phyloP scores from a whole-genome alignment of 148 eudicot genomes.

The Silene uniflora region DNA sequence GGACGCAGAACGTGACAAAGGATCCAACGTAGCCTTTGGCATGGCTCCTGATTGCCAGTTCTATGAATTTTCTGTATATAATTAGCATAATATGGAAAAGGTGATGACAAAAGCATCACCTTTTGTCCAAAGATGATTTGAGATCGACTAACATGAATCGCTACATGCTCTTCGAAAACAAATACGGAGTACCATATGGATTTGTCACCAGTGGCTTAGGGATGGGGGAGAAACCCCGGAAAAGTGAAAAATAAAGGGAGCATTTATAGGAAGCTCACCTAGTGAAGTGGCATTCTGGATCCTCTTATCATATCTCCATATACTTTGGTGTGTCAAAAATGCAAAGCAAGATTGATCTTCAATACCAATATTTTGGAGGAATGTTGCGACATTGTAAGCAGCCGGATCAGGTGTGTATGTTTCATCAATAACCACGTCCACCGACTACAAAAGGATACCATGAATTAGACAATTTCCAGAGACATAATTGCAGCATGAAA shows the following conservation, averaged over 20 bases:
- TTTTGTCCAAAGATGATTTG: neutral
- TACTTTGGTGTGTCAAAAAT: constrained; percentile 60
- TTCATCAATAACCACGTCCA: constrained; percentile 84
- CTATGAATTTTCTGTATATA: too few species aligned
- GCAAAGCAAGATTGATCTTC: constrained; percentile 73
- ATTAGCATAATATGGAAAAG: too few species aligned
- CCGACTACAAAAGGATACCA: constrained; percentile 40
- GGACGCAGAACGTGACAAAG: too few species aligned
- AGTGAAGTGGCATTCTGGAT: constrained; percentile 47
- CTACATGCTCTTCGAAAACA: neutral
- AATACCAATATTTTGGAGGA: constrained; percentile 57
- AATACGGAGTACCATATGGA: too few species aligned
- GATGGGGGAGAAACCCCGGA: neutral
- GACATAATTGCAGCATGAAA: neutral
- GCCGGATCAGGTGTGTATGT: constrained; percentile 56
- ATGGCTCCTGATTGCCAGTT: too few species aligned
- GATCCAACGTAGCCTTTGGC: too few species aligned
- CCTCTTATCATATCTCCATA: constrained; percentile 92
- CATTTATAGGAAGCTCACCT: constrained; percentile 41
- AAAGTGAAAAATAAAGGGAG: neutral
- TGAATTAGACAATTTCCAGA: neutral
- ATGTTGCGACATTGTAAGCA: constrained; percentile 44
- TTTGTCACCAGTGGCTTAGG: too few species aligned
- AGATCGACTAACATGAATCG: neutral
- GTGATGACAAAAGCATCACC: too few species aligned